Evolutionary conservation across 2,329 filamentous ascomycete species (phyloP).

Genomic region (Stromatinia cepivora): DNA sequence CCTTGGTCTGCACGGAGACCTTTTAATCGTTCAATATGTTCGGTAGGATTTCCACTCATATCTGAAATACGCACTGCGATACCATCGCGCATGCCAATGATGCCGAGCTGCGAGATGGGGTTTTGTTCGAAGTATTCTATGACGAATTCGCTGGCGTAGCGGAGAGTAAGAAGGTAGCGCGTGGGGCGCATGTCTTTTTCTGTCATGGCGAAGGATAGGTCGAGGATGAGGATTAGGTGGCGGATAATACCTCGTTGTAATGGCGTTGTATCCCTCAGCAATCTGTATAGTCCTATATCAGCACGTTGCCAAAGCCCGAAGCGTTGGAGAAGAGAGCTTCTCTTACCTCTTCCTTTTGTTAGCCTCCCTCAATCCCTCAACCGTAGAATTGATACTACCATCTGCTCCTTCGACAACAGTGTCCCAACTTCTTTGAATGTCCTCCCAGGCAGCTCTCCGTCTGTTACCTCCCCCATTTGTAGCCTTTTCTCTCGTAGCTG

Average conservation of each 20-base stretch:
- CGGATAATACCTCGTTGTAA: slow-evolving; percentile 96
- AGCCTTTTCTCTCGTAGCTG: slow-evolving; percentile 37
- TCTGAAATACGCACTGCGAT: slow-evolving; percentile 83
- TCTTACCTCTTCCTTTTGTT: slow-evolving; percentile 73
- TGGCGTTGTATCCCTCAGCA: slow-evolving; percentile 91
- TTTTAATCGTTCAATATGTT: slow-evolving; percentile 78
- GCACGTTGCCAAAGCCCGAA: neutral
- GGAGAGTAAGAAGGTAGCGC: slow-evolving; percentile 77
- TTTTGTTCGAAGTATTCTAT: slow-evolving; percentile 98
- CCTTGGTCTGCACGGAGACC: slow-evolving; percentile 65
- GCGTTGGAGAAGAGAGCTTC: neutral
- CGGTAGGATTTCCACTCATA: slow-evolving; percentile 85
- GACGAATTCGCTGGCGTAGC: slow-evolving; percentile 84
- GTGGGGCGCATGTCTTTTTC: slow-evolving; percentile 94
- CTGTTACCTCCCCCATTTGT: slow-evolving; percentile 40
- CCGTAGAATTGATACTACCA: slow-evolving; percentile 69
- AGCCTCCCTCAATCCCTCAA: slow-evolving; percentile 75
- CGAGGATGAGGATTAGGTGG: slow-evolving; percentile 87
- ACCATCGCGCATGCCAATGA: slow-evolving; percentile 91
- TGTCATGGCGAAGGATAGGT: slow-evolving; percentile 89
- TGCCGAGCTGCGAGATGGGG: slow-evolving; percentile 90
- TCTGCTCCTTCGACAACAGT: slow-evolving; percentile 76
- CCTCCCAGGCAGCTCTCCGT: slow-evolving; percentile 62
- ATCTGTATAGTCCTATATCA: slow-evolving; percentile 47
- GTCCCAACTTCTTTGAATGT: slow-evolving; percentile 69